Percentiles rank a stretch among this genome's conserved stretches.
Conservation (phyloP, 768 basidiomycete species). For the Russula virescens region DNA sequence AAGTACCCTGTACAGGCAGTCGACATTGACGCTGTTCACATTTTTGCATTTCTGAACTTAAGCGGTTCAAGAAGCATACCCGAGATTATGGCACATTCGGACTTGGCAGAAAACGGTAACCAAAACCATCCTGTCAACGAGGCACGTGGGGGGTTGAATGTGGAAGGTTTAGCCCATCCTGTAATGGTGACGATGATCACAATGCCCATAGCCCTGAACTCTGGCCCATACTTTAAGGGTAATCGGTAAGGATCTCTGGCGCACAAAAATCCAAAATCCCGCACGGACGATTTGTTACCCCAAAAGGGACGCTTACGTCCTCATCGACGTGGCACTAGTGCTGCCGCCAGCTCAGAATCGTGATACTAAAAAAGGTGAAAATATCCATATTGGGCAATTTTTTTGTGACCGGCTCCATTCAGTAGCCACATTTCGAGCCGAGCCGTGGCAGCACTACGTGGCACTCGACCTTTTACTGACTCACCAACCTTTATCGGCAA, state of each 20-base stretch:
- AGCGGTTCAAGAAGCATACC: neutral
- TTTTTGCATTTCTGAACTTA: neutral
- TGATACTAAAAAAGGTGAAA: too few species aligned
- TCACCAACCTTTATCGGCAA: constrained; percentile 12
- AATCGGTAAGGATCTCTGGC: neutral
- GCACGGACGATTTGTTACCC: neutral
- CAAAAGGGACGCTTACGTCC: neutral
- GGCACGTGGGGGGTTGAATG: neutral
- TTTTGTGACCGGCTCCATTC: too few species aligned
- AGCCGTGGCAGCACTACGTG: too few species aligned
- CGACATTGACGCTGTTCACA: neutral
- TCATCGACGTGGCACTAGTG: neutral
- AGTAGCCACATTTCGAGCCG: too few species aligned
- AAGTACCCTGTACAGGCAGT: too few species aligned
- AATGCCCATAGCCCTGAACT: neutral
- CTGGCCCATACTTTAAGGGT: neutral
- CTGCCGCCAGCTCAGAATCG: too few species aligned
- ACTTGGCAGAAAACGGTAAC: neutral
- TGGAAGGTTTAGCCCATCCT: neutral
- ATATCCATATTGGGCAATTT: too few species aligned
- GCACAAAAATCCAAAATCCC: neutral
- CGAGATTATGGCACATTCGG: neutral
- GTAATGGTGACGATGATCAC: neutral
- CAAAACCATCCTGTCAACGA: neutral
- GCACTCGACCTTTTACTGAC: neutral